These are phyloP conservation scores for Venturiaceae sp. DNA, from an alignment of 2,329 filamentous ascomycete genomes.

Conservation along the genomic window DNA sequence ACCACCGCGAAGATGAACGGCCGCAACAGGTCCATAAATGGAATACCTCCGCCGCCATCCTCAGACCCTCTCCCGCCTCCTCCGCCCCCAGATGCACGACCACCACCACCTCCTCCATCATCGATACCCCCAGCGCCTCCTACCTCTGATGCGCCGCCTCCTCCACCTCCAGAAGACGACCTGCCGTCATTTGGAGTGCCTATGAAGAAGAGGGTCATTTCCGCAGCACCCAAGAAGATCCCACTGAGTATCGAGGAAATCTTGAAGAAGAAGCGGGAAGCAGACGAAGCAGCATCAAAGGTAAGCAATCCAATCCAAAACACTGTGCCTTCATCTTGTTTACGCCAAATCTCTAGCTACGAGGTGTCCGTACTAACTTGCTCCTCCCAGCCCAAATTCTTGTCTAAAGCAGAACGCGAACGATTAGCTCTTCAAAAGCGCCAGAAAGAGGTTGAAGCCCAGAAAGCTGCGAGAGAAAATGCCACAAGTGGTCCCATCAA, in stretches of 20 bases:
- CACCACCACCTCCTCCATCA: background rate
- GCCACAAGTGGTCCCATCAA: constrained; percentile 6
- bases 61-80: constrained; percentile 10
- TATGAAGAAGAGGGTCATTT: background rate
- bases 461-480: constrained; percentile 29
- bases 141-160: constrained; percentile 9
- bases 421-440: constrained; percentile 69
- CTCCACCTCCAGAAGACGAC: constrained; percentile 8
- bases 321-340: constrained; percentile 9
- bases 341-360: constrained; percentile 15
- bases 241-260: constrained; percentile 81
- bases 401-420: constrained; percentile 76
- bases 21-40: background rate
- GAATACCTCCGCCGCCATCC: constrained; percentile 11
- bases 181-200: background rate
- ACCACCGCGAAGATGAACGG: background rate
- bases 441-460: constrained; percentile 59
- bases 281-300: constrained; percentile 74
- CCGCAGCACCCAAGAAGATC: constrained; percentile 25
- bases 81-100: constrained; percentile 10
- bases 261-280: constrained; percentile 73
- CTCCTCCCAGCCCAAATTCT: constrained; percentile 58
- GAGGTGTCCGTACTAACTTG: constrained; percentile 13
- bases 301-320: constrained; percentile 25
- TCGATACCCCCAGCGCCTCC: constrained; percentile 11